These are phyloP conservation scores for Calonectria ilicicola DNA, from an alignment of 2,329 filamentous ascomycete species.

Conservation along the genomic window DNA sequence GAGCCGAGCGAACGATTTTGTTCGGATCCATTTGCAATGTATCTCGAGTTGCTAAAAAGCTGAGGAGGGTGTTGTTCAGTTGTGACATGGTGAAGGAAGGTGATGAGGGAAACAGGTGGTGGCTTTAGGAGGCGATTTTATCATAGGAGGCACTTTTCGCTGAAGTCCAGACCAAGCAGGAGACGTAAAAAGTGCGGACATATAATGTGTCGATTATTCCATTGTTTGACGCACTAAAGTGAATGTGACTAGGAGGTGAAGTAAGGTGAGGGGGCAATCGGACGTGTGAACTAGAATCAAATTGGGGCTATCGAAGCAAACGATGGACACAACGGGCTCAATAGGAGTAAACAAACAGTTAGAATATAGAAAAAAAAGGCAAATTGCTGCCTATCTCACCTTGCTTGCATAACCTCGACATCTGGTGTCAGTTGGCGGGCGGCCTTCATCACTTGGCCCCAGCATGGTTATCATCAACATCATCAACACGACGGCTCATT, in stretches of 20 bases:
- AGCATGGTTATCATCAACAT: no score
- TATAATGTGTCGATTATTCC: background rate
- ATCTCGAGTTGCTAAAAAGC: background rate
- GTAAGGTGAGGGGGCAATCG: background rate
- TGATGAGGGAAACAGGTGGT: background rate
- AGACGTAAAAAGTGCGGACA: background rate
- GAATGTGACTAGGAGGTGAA: background rate
- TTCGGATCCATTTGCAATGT: background rate
- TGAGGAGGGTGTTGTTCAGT: background rate
- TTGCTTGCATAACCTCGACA: background rate
- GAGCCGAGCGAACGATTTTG: background rate
- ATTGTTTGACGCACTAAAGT: background rate
- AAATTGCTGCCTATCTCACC: background rate
- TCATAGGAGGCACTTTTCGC: background rate
- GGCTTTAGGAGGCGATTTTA: background rate
- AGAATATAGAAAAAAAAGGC: background rate
- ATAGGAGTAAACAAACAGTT: background rate
- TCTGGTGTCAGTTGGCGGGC: background rate
- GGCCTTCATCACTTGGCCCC: background rate
- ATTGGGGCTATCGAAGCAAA: no score
- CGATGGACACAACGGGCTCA: background rate
- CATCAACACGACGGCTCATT: no score
- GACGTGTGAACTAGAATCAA: background rate
- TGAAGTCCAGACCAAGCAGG: background rate
- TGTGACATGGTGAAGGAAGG: background rate